Evolutionary conservation across 1,284 basidiomycete species (phyloP).

Genomic region (Cryptococcus sp.): DNA sequence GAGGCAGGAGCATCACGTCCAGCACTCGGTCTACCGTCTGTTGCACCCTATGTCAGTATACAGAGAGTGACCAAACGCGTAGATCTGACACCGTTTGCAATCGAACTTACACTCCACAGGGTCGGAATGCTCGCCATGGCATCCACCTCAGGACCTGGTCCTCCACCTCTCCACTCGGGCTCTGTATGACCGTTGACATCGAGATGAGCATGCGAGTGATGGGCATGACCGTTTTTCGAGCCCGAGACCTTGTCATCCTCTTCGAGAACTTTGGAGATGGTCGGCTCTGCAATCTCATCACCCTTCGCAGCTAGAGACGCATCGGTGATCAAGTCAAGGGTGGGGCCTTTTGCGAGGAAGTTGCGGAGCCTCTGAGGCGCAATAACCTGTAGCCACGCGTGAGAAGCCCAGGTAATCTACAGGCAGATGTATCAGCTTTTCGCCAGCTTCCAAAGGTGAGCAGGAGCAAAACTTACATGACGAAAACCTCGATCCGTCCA

Average conservation of each 20-base stretch:
- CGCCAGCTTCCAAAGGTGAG: not conserved
- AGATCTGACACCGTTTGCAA: no score
- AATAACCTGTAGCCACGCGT: constrained; percentile 77
- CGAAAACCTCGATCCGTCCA: constrained; percentile 76
- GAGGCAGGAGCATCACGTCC: constrained; percentile 65
- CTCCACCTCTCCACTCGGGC: constrained; percentile 33
- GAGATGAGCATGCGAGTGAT: constrained; percentile 1
- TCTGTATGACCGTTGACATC: constrained; percentile 5
- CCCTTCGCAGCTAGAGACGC: constrained; percentile 46
- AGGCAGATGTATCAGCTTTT: constrained; percentile 12
- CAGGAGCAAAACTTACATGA: constrained; percentile 54
- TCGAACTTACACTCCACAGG: constrained; percentile 46
- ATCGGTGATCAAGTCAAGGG: constrained; percentile 63
- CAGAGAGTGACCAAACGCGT: no score
- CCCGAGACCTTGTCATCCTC: constrained; percentile 31
- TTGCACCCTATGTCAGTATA: not conserved
- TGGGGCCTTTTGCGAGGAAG: constrained; percentile 71
- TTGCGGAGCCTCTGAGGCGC: constrained; percentile 66
- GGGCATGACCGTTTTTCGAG: constrained; percentile 28
- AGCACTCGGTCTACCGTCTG: constrained; percentile 75
- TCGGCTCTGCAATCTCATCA: constrained; percentile 51
- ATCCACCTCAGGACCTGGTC: constrained; percentile 56
- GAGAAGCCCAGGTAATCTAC: constrained; percentile 74
- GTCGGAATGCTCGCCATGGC: constrained; percentile 71
- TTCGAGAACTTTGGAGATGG: constrained; percentile 45